These are phyloP conservation scores for Diospyros lotus DNA, from an alignment of 148 eudicot genomes.

Conservation along the genomic window DNA sequence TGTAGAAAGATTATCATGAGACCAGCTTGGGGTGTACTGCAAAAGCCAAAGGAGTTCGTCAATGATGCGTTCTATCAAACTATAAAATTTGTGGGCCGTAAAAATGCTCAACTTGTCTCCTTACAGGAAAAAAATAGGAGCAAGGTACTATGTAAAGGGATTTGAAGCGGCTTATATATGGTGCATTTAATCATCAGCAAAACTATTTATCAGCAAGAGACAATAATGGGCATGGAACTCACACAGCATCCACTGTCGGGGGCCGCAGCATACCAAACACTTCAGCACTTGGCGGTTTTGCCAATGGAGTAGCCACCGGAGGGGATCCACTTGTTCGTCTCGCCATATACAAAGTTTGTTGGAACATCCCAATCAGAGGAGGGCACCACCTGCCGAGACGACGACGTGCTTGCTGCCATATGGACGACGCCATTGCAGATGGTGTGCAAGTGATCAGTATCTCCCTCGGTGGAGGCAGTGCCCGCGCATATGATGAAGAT, in stretches of 20 bases:
- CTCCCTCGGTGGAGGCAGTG: slow-evolving; percentile 44
- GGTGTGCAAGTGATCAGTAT: slow-evolving; percentile 75
- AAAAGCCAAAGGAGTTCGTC: no score
- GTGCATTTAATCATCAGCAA: slow-evolving; percentile 50
- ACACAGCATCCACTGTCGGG: slow-evolving; percentile 76
- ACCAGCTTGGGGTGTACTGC: no score
- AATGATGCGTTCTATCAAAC: no score
- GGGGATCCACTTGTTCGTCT: slow-evolving; percentile 81
- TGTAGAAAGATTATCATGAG: no score
- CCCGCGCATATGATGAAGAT: slow-evolving; percentile 29
- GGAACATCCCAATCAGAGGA: slow-evolving; percentile 26
- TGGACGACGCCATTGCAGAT: slow-evolving; percentile 81
- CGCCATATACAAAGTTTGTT: slow-evolving; percentile 84
- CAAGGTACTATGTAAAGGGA: slow-evolving; percentile 78
- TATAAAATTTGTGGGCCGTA: no score
- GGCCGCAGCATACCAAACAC: slow-evolving; percentile 50
- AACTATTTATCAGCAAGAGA: slow-evolving; percentile 69
- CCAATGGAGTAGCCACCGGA: slow-evolving; percentile 77
- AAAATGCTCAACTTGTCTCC: no score
- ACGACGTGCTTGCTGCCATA: slow-evolving; percentile 83
- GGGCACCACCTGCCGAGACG: slow-evolving; percentile 70
- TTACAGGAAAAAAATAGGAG: slow-evolving; percentile 80
- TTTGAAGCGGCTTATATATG: slow-evolving; percentile 60
- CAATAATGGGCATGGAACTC: slow-evolving; percentile 86
- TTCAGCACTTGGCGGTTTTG: slow-evolving; percentile 57